Evolutionary conservation across 2,329 filamentous ascomycete genomes (phyloP), one percentile per base, ranked within the genome.

Genomic region (Fusarium guadeloupense): DNA sequence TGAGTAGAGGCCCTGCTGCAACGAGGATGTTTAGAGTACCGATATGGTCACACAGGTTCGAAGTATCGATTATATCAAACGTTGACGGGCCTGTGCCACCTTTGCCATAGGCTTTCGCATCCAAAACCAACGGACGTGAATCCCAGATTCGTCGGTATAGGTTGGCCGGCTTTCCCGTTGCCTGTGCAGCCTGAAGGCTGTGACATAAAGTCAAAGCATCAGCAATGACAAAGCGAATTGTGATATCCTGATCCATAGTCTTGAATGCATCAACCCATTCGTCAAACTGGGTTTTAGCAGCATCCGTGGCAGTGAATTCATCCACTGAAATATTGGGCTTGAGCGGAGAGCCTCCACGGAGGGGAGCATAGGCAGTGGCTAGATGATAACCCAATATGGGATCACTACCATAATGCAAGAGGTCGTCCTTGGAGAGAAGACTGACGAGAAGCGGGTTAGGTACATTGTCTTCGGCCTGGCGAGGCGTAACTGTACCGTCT

Each of bases 51-150:
- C 72, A 68, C 3, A 80, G 66, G 40, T 80, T 78, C 3, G 77
- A 78, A 0, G 83, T 85, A 58, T 89, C 84, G 48, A 89, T 83
- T 5, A 83, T 74, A 64, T 87, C 79, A 62, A 88, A 89, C 4
- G 49, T 38, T 5, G 61, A 70, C 0, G 82, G 80, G 1, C 75
- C 79, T 13, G 49, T 43, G 3, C 69, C 67, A 7, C 45, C 47
- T 4, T 62, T 59, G 3, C 71, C 69, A 59, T 85, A 86, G 4
- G 76, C 74, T 2, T 54, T 56, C 2, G 68, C 39, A 40, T 84
- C 78, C 5, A 87, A 72, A 2, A 69, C 53, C 4, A 86, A 67
- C 1, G 72, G 65, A 9, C 74, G 72, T 14, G 72, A 68, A 31
- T 79, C 75, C 54, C 76, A 76, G 14, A 75, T 74, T 19, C 75